Percentiles rank a stretch among this genome's conserved stretches.
Conservation (phyloP, 2,329 filamentous ascomycete genomes). For the Fusarium staphyleae region DNA sequence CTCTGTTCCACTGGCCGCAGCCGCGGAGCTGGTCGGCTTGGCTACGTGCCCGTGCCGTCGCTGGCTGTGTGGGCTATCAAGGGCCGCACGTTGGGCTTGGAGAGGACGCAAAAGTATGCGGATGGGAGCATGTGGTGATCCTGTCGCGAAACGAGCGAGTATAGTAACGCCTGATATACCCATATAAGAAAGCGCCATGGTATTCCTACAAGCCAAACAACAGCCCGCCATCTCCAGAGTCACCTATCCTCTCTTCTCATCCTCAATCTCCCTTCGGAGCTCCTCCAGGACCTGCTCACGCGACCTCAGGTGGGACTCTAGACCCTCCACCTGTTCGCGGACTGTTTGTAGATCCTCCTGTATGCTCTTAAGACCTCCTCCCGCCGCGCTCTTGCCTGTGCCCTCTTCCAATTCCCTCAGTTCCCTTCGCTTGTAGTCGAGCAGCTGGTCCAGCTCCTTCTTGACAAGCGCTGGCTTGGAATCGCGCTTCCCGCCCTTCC, state of each 20-base stretch:
- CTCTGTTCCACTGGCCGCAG: slow-evolving; percentile 58
- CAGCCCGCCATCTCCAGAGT: slow-evolving; percentile 15
- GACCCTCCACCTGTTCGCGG: slow-evolving; percentile 90
- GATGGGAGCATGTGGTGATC: slow-evolving; percentile 54
- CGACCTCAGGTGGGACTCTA: slow-evolving; percentile 81
- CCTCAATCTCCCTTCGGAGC: slow-evolving; percentile 82
- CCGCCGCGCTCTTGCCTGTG: slow-evolving; percentile 70
- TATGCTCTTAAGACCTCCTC: slow-evolving; percentile 77
- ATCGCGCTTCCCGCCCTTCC: slow-evolving; percentile 70
- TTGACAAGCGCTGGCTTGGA: slow-evolving; percentile 91
- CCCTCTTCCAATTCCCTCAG: slow-evolving; percentile 78
- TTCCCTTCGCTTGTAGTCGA: slow-evolving; percentile 91
- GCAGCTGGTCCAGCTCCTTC: slow-evolving; percentile 88
- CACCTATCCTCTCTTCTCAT: slow-evolving; percentile 72
- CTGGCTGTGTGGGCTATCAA: slow-evolving; percentile 60
- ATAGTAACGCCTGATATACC: slow-evolving; percentile 36
- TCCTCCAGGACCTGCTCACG: slow-evolving; percentile 79
- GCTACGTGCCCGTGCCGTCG: slow-evolving; percentile 57
- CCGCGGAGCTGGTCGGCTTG: slow-evolving; percentile 58
- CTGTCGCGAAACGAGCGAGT: slow-evolving; percentile 7
- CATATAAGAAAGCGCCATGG: slow-evolving; percentile 39
- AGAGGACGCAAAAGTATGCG: slow-evolving; percentile 54
- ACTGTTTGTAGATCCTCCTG: slow-evolving; percentile 87
- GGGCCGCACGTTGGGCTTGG: slow-evolving; percentile 57
- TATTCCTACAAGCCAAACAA: slow-evolving; percentile 39